Evolutionary conservation across 306 rosid species (phyloP).

Genomic region (Prunus davidiana): DNA sequence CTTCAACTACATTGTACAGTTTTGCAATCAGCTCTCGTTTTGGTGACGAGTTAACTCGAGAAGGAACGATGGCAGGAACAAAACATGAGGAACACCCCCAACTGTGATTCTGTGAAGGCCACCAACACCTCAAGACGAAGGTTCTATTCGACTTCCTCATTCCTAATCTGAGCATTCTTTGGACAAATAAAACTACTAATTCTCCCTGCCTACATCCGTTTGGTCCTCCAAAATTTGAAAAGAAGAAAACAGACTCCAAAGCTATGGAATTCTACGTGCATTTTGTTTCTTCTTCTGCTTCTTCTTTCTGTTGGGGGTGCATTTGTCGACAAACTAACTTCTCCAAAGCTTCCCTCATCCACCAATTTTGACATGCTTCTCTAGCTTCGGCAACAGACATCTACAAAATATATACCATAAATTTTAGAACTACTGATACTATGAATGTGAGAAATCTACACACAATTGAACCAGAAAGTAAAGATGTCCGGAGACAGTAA

Average conservation of each 20-base stretch:
- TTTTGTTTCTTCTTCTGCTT: constrained; percentile 12
- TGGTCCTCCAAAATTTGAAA: constrained; percentile 13
- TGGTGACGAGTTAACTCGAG: not conserved
- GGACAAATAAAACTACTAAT: not conserved
- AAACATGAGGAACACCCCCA: not conserved
- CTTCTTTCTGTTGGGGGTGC: constrained; percentile 16
- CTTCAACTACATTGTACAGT: constrained; percentile 27
- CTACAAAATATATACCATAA: constrained; percentile 39
- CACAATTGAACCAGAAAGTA: not conserved
- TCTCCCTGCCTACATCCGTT: constrained; percentile 14
- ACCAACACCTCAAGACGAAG: not conserved
- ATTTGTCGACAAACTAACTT: constrained; percentile 44
- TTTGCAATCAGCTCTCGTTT: constrained; percentile 12
- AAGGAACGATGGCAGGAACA: constrained; percentile 19
- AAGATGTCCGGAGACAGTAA: not conserved
- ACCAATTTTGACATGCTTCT: constrained; percentile 72
- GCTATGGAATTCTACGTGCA: constrained; percentile 6
- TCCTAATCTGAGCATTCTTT: not conserved
- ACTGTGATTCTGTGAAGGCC: not conserved
- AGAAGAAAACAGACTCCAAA: not conserved
- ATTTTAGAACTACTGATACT: constrained; percentile 25
- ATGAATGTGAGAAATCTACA: not conserved
- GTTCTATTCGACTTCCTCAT: not conserved
- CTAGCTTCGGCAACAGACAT: constrained; percentile 68
- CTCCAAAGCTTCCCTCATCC: constrained; percentile 93